Percentiles rank a stretch among this genome's conserved stretches.
phyloP scores from a whole-genome alignment of 441 rosid genomes.

The Populus hybrid region DNA sequence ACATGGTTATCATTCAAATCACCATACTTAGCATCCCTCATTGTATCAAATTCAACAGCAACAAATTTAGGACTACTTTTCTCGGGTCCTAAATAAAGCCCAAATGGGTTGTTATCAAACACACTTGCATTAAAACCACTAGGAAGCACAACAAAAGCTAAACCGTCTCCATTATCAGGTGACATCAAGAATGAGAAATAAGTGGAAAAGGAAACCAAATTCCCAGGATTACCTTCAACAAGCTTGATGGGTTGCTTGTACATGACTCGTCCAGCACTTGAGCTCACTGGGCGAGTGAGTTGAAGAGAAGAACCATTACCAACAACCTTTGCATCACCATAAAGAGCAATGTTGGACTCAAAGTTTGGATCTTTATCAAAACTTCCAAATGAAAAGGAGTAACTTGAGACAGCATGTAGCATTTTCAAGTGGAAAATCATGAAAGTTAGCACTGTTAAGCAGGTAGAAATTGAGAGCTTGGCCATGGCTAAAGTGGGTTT shows the following conservation, averaged over 20 bases:
- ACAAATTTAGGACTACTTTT: slow-evolving; percentile 24
- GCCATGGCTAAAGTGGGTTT: slow-evolving; percentile 43
- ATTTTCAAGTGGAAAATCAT: slow-evolving; percentile 35
- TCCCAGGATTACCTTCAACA: slow-evolving; percentile 52
- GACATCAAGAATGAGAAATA: slow-evolving; percentile 65
- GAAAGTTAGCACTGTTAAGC: slow-evolving; percentile 30
- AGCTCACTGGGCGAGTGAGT: slow-evolving; percentile 47
- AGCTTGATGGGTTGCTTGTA: slow-evolving; percentile 71
- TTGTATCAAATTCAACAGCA: slow-evolving; percentile 53
- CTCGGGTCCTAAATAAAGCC: slow-evolving; percentile 36
- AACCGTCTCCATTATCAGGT: slow-evolving; percentile 44
- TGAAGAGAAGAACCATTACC: slow-evolving; percentile 46
- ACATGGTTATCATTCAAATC: slow-evolving; percentile 51
- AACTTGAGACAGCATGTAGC: slow-evolving; percentile 33
- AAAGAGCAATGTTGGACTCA: slow-evolving; percentile 46
- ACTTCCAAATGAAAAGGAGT: slow-evolving; percentile 47
- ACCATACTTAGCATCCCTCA: slow-evolving; percentile 27
- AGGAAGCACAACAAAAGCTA: slow-evolving; percentile 70
- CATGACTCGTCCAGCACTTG: slow-evolving; percentile 57
- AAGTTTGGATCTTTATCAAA: slow-evolving; percentile 47
- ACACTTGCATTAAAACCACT: slow-evolving; percentile 31
- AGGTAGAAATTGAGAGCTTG: slow-evolving; percentile 25
- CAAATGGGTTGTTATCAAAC: slow-evolving; percentile 49
- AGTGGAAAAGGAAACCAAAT: slow-evolving; percentile 58
- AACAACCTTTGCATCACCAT: slow-evolving; percentile 62